Percentiles rank a stretch among this genome's conserved stretches.
Conservation (phyloP, 2,329 filamentous ascomycete genomes). For the Alternaria alternata region DNA sequence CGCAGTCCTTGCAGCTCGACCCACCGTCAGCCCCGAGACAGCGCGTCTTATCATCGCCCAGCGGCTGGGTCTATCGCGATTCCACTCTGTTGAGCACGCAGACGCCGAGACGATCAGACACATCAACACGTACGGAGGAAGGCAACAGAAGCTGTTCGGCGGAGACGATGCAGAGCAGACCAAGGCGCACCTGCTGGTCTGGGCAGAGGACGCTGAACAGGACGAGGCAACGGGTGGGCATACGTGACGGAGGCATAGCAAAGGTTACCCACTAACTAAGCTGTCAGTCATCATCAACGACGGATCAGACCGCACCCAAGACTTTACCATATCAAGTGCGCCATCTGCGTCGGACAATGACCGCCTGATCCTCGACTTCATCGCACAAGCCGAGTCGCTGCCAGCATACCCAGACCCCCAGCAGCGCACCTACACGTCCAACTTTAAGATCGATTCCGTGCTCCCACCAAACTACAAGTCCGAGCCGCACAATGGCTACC, state of each 20-base stretch:
- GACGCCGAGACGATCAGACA: constrained; percentile 54
- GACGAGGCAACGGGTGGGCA: constrained; percentile 43
- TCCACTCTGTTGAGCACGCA: constrained; percentile 54
- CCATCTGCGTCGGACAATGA: constrained; percentile 46
- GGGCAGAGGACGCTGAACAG: constrained; percentile 53
- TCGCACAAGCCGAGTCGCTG: constrained; percentile 44
- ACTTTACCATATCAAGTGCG: constrained; percentile 45
- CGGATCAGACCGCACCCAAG: constrained; percentile 21
- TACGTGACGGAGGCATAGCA: neutral
- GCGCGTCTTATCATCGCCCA: constrained; percentile 61
- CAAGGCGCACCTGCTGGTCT: constrained; percentile 46
- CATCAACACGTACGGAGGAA: constrained; percentile 57
- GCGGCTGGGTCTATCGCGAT: constrained; percentile 59
- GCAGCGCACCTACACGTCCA: constrained; percentile 34
- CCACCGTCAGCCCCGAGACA: constrained; percentile 51
- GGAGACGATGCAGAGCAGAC: constrained; percentile 30
- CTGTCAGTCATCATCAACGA: constrained; percentile 37
- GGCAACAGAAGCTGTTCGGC: constrained; percentile 53
- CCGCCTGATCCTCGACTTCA: constrained; percentile 48
- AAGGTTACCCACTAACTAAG: constrained; percentile 23
- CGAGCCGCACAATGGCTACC: constrained; percentile 40
- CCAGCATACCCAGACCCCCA: constrained; percentile 38
- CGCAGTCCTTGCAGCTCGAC: constrained; percentile 43
- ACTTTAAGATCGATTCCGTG: constrained; percentile 31
- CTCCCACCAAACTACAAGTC: constrained; percentile 30